Conservation (phyloP, 192 early-diverging fungal genomes). For the Lobosporangium transversale region DNA sequence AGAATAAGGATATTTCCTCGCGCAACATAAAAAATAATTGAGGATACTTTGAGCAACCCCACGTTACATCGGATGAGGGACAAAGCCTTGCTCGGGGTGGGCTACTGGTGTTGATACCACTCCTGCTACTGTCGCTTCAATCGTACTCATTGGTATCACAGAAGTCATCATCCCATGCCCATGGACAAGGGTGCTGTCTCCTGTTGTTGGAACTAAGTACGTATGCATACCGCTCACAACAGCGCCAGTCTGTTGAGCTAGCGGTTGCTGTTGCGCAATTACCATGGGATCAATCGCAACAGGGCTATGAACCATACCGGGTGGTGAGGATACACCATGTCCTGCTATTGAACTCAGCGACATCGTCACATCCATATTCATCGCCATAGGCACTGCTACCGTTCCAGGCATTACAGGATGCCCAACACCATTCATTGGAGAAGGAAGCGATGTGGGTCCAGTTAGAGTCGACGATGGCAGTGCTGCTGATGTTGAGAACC, state of each 20-base stretch:
- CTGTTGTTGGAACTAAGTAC: constrained; percentile 9
- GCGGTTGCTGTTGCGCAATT: too few species aligned
- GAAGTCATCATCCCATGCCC: not conserved
- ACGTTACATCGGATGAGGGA: not conserved
- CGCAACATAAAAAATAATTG: not conserved
- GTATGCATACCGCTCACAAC: constrained; percentile 1
- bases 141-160: constrained; percentile 1
- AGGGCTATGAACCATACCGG: constrained; percentile 7
- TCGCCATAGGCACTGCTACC: constrained; percentile 10
- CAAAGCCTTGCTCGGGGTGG: constrained; percentile 1
- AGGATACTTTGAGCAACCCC: not conserved
- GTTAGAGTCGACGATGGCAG: constrained; percentile 6
- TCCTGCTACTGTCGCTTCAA: not conserved
- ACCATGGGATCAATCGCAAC: not conserved
- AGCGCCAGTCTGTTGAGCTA: not conserved
- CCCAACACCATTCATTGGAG: not conserved
- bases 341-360: not conserved
- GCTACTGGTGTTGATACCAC: not conserved
- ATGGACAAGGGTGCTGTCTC: not conserved
- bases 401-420: not conserved
- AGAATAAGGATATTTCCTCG: not conserved
- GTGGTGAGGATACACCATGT: constrained; percentile 19
- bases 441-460: not conserved
- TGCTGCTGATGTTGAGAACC: not conserved
- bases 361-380: constrained; percentile 11